Evolutionary conservation across 106 monocot species (phyloP), one percentile per base, ranked within the genome.

Genomic region (Apostasia shenzhenica): DNA sequence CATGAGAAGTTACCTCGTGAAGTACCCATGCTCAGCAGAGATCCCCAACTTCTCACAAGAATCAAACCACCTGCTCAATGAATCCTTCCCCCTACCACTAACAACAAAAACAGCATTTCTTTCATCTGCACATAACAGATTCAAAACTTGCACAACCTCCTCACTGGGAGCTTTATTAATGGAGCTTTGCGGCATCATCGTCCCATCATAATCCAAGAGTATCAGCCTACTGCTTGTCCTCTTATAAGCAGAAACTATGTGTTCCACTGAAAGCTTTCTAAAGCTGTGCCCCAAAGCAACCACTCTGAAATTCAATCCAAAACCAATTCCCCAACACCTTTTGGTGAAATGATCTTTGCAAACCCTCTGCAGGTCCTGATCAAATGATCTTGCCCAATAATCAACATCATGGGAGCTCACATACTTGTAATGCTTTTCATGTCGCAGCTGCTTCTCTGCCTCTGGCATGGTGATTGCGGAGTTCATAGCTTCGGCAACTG

Each of bases 201-300:
- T 95, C 4, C 94, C 94, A 76, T 95, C 94, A 62, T 95, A 95
- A 72, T 95, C 94, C 55, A 95, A 71, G 68, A 95, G 64, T 57
- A 95, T 84, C 4, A 95, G 70, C 79, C 94, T 82, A 37, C 76
- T 77, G 43, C 11, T 79, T 5, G 86, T 78, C 79, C 72, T 79
- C 68, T 73, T 56, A 59, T 91, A 95, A 12, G 85, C 81, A 2
- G 88, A 61, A 10, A 77, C 91, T 63, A 95, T 83, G 51, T 81
- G 77, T 62, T 95, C 94, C 11, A 91, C 81, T 0, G 88, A 95
- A 9, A 95, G 76, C 76, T 82, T 88, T 78, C 86, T 81, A 61
- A 95, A 95, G 66, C 83, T 81, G 0, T 88, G 94, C 8, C 79
- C 91, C 40, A 94, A 77, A 2, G 94, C 91, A 55, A 94, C 88